Evolutionary conservation across 345 rosid species (phyloP).

Genomic region (Aegle marmelos): DNA sequence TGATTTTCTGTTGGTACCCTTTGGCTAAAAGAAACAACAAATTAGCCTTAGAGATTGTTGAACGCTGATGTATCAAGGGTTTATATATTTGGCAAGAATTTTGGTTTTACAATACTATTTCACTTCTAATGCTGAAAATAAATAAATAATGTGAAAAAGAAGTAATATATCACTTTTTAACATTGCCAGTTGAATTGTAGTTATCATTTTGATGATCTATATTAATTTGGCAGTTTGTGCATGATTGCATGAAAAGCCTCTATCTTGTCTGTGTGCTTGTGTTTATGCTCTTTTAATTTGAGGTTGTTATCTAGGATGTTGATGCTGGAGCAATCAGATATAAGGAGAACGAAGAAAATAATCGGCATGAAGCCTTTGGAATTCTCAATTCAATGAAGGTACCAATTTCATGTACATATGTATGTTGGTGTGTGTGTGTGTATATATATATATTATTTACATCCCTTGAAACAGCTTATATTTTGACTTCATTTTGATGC

Average conservation of each 20-base stretch:
- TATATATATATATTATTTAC: neutral
- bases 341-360: constrained; percentile 43
- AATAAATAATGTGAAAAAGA: neutral
- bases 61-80: neutral
- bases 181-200: neutral
- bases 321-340: constrained; percentile 54
- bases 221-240: constrained; percentile 6
- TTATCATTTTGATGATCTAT: neutral
- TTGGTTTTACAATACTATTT: neutral
- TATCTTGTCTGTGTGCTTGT: neutral
- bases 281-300: neutral
- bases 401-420: neutral
- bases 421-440: neutral
- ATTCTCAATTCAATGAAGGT: constrained; percentile 69
- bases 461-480: neutral
- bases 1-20: neutral
- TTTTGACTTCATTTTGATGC: neutral
- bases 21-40: neutral
- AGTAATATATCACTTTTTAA: neutral
- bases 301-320: constrained; percentile 48
- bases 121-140: neutral
- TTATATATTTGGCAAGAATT: neutral
- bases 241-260: neutral
- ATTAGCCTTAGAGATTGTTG: neutral
- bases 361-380: constrained; percentile 47